Percentiles rank a stretch among this genome's conserved stretches.
Evolutionary conservation across 306 rosid genomes (phyloP).

Genomic region (Crataegus laevigata): DNA sequence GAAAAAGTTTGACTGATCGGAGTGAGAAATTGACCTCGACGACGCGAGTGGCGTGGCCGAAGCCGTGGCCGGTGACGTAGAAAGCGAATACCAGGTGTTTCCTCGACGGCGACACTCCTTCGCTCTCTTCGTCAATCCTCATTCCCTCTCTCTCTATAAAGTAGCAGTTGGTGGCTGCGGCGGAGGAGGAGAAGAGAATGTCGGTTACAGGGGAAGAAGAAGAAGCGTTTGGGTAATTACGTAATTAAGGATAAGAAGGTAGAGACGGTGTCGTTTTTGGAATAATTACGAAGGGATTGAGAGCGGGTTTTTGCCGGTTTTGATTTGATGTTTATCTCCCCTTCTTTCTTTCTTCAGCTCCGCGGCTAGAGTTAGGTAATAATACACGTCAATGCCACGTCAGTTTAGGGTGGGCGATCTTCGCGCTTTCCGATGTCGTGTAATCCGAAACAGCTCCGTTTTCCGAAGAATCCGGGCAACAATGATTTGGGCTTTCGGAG

Average conservation of each 20-base stretch:
- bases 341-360: not conserved
- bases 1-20: not conserved
- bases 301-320: not conserved
- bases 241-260: not conserved
- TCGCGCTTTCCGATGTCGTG: not conserved
- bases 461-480: not conserved
- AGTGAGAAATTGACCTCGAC: constrained; percentile 48
- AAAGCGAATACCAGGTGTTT: constrained; percentile 83
- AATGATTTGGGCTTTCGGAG: not conserved
- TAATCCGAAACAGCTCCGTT: not conserved
- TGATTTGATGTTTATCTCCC: not conserved
- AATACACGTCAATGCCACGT: not conserved
- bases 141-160: constrained; percentile 13
- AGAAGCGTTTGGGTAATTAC: not conserved
- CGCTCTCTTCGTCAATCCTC: constrained; percentile 62
- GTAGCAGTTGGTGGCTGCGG: not conserved
- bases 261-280: not conserved
- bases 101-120: constrained; percentile 66
- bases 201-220: too few relatives aligned
- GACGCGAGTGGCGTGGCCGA: constrained; percentile 95
- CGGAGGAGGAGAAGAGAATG: not conserved
- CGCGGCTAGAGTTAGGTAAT: not conserved
- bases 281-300: not conserved
- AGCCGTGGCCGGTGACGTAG: constrained; percentile 93
- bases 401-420: not conserved